phyloP scores from a whole-genome alignment of 176 grass and related monocot species.

The Melocanna baccifera region DNA sequence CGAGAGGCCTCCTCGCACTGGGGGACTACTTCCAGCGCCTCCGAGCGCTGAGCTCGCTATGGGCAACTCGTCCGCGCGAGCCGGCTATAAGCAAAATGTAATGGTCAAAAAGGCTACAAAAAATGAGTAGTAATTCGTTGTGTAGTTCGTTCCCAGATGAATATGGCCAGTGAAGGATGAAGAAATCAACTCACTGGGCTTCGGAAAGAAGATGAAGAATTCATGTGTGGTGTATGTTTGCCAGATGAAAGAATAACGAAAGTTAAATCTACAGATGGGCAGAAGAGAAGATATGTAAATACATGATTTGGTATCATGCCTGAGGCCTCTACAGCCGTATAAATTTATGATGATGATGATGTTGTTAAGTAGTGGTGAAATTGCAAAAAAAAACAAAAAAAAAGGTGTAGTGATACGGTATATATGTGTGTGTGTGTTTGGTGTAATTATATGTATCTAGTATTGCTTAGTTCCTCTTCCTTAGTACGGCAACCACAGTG shows the following conservation, averaged over 20 bases:
- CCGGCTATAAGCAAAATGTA: constrained; percentile 39
- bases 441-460: constrained; percentile 47
- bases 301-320: constrained; percentile 39
- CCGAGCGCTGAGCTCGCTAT: constrained; percentile 72
- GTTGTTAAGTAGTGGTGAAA: constrained; percentile 26
- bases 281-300: constrained; percentile 40
- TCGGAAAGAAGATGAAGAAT: background rate
- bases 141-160: constrained; percentile 11
- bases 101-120: background rate
- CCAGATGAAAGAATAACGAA: constrained; percentile 29
- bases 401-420: constrained; percentile 18
- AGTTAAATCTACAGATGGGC: background rate
- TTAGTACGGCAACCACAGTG: background rate
- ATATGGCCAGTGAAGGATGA: constrained; percentile 18
- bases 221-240: constrained; percentile 13
- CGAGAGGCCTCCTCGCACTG: constrained; percentile 65
- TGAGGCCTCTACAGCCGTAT: background rate
- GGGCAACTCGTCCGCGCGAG: constrained; percentile 61
- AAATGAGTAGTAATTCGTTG: constrained; percentile 26
- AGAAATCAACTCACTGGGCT: constrained; percentile 23
- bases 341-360: background rate
- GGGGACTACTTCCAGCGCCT: constrained; percentile 91
- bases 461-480: background rate
- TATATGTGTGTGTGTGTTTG: constrained; percentile 2
- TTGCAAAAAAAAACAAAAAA: background rate